Evolutionary conservation across 495 filamentous ascomycete genomes (phyloP), one percentile per base, ranked within the genome.

Genomic region (Neurospora sp.): DNA sequence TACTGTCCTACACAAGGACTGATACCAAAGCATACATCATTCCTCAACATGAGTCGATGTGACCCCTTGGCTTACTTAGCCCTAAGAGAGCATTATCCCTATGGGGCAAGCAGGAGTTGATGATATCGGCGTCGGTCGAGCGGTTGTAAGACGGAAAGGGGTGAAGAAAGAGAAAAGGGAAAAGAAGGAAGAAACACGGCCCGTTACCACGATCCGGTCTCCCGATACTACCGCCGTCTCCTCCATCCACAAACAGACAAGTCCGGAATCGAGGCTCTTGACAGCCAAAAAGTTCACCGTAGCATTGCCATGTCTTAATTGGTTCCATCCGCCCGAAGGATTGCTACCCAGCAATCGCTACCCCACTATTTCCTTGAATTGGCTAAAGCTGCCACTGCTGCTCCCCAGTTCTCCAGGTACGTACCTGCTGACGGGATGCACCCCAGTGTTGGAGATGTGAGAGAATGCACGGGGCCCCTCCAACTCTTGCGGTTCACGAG

Each of bases 261-360:
- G 39, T 72, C 75, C 68, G 70, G n/a, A 40, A 69, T 65, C 41
- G 40, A 69, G 44, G 53, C 27, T 53, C 45, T 53, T 53, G 45
- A 53, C 45, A 53, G 17, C 8, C 17, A 53, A 9, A 22, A 31
- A 14, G 22, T 61, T 61, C 22, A 61, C 53, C 53, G 53, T 61
- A 61, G 53, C 53, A 61, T 35, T 42, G 70, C 35, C 38, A 39
- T 42, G 65, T 39, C 41, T 72, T 78, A 44, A 78, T 78, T 78
- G 77, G 75, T 77, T 78, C 77, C 77, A 31, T 78, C 74, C 74
- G 75, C 40, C 77, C 77, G 77, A 78, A 73, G 53, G 40, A n/a
- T 72, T 41, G 68, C 73, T 69, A 74, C 40, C 14, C 37, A 45
- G 20, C 70, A 39, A 39, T 72, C 38, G 17, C 37, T 69, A 61